Conservation (phyloP, 2,329 filamentous ascomycete species). For the Cadophora luteo-olivacea region DNA sequence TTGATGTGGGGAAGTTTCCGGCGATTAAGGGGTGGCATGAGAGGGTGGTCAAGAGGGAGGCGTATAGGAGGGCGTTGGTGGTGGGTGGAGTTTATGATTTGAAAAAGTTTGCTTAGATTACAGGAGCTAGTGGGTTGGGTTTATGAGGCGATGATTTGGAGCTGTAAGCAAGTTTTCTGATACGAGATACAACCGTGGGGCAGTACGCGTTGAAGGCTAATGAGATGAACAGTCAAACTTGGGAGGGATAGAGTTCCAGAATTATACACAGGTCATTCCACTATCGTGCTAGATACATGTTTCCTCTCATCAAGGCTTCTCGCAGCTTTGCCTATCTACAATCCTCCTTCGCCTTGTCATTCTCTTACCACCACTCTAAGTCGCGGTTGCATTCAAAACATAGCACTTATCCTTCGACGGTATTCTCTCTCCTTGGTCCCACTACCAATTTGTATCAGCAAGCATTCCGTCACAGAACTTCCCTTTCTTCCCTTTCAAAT, state of each 20-base stretch:
- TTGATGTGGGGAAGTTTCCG: conserved; percentile 40
- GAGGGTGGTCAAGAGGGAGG: conserved; percentile 32
- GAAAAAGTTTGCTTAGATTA: conserved; percentile 19
- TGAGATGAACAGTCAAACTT: neutral
- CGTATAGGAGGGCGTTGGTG: conserved; percentile 36
- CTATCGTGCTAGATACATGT: neutral
- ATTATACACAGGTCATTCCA: neutral
- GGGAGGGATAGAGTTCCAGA: no score
- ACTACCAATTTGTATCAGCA: neutral
- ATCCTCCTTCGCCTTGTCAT: neutral
- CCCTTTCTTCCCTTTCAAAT: no score
- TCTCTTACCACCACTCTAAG: conserved; percentile 32
- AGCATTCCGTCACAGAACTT: neutral
- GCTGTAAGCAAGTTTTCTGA: neutral
- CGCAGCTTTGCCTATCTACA: neutral
- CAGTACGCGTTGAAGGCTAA: neutral
- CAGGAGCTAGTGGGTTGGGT: neutral
- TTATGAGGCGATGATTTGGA: neutral
- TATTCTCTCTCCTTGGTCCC: conserved; percentile 11
- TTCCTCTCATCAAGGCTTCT: neutral
- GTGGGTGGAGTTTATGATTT: conserved; percentile 39
- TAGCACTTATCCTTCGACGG: conserved; percentile 7
- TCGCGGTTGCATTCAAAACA: conserved; percentile 46
- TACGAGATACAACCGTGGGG: neutral
- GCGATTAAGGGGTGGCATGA: conserved; percentile 39